phyloP scores from a whole-genome alignment of 208 protist species.

The Acanthamoeba lenticulata region DNA sequence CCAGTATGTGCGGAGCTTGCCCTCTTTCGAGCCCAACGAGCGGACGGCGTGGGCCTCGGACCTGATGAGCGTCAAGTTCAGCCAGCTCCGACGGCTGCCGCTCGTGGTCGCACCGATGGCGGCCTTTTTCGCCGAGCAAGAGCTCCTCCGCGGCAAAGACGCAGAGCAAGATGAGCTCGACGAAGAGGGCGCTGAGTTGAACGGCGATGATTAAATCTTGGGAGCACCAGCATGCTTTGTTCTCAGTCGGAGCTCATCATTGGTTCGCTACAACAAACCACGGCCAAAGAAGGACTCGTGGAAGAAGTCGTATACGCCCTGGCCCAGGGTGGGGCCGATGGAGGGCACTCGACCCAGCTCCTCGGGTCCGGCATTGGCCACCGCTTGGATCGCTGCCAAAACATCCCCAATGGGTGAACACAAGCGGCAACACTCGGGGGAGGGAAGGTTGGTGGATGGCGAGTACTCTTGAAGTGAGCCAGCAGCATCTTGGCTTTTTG shows the following conservation, averaged over 20 bases:
- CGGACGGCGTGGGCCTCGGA: slow-evolving; percentile 43
- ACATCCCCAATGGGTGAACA: too few species aligned
- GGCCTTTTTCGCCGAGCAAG: background rate
- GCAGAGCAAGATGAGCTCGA: background rate
- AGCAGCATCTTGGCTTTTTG: background rate
- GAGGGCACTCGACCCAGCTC: background rate
- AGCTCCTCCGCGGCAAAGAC: background rate
- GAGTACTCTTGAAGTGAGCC: background rate
- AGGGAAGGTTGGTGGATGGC: background rate
- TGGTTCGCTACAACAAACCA: too few species aligned
- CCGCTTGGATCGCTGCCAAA: background rate
- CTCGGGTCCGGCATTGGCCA: background rate
- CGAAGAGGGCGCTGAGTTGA: background rate
- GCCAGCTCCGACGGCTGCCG: background rate
- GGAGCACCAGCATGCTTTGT: too few species aligned
- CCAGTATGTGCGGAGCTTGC: slow-evolving; percentile 77
- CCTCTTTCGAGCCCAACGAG: background rate
- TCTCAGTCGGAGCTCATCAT: too few species aligned
- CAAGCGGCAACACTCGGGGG: background rate
- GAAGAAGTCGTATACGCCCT: background rate
- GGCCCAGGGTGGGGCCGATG: background rate
- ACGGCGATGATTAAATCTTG: too few species aligned
- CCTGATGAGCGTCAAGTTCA: slow-evolving; percentile 56
- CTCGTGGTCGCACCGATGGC: background rate
- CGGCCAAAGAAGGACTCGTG: slow-evolving; percentile 20